phyloP scores from a whole-genome alignment of 331 rosid genomes.

The Phaseolus coccineus region DNA sequence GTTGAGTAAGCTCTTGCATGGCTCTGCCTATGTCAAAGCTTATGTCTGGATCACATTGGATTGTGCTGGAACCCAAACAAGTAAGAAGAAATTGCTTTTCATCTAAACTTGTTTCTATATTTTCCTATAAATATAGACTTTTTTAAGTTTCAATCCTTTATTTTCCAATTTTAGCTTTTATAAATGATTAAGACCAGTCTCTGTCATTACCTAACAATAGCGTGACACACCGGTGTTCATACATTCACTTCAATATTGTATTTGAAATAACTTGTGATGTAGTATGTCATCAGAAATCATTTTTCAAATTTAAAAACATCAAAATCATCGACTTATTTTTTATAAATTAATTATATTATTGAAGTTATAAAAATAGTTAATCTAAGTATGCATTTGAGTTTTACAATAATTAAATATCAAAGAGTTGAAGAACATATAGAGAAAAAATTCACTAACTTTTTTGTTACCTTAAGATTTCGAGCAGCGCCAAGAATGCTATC shows the following conservation, averaged over 20 bases:
- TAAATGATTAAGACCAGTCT: background rate
- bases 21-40: constrained; percentile 59
- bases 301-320: background rate
- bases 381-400: no score
- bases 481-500: no score
- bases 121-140: background rate
- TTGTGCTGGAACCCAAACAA: constrained; percentile 41
- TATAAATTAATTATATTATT: no score
- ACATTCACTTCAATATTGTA: background rate
- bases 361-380: no score
- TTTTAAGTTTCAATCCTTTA: background rate
- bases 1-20: constrained; percentile 66
- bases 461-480: no score
- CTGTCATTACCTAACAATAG: background rate
- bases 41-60: constrained; percentile 66
- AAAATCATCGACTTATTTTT: background rate
- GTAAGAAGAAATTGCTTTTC: constrained; percentile 40
- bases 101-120: background rate
- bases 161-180: no score
- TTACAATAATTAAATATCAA: no score
- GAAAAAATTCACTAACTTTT: no score
- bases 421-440: no score
- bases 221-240: background rate
- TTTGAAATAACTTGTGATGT: background rate
- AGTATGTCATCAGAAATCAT: background rate